These are phyloP conservation scores for Lodderomyces elongisporus DNA, from an alignment of 1,139 yeast genomes.

Conservation along the genomic window DNA sequence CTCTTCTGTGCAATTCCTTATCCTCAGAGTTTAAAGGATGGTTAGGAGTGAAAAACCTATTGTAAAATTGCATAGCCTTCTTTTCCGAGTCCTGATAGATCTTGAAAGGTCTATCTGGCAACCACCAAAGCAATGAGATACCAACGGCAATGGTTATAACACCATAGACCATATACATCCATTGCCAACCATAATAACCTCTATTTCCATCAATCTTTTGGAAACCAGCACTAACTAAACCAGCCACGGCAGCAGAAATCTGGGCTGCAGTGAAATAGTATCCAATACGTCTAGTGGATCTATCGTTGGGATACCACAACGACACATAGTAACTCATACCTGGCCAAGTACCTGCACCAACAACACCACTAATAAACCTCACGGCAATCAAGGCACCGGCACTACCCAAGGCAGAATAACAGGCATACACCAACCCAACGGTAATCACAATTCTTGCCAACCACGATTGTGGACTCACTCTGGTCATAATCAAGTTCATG, in stretches of 20 bases:
- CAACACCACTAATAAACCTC: slow-evolving; percentile 70
- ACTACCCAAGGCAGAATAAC: slow-evolving; percentile 56
- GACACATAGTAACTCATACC: slow-evolving; percentile 83
- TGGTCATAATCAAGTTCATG: slow-evolving; percentile 83
- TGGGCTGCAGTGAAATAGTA: slow-evolving; percentile 92
- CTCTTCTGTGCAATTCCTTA: slow-evolving; percentile 54
- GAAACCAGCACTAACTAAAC: slow-evolving; percentile 81
- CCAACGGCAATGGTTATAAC: slow-evolving; percentile 66
- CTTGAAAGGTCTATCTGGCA: slow-evolving; percentile 63
- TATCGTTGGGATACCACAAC: slow-evolving; percentile 79
- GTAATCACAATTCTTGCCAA: slow-evolving; percentile 70
- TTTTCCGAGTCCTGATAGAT: slow-evolving; percentile 11
- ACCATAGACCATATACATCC: slow-evolving; percentile 82
- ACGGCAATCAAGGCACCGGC: slow-evolving; percentile 63
- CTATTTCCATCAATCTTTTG: slow-evolving; percentile 71
- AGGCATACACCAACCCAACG: slow-evolving; percentile 72
- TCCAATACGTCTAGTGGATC: slow-evolving; percentile 76
- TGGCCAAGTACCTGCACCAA: slow-evolving; percentile 93
- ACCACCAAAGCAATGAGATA: slow-evolving; percentile 69
- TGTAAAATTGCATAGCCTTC: slow-evolving; percentile 17
- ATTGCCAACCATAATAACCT: slow-evolving; percentile 81
- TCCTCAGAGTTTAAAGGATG: slow-evolving; percentile 55
- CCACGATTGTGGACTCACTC: slow-evolving; percentile 82
- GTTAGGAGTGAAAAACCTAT: slow-evolving; percentile 29
- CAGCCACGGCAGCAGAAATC: slow-evolving; percentile 80